phyloP scores from a whole-genome alignment of 345 rosid genomes.

The Populus nigra region DNA sequence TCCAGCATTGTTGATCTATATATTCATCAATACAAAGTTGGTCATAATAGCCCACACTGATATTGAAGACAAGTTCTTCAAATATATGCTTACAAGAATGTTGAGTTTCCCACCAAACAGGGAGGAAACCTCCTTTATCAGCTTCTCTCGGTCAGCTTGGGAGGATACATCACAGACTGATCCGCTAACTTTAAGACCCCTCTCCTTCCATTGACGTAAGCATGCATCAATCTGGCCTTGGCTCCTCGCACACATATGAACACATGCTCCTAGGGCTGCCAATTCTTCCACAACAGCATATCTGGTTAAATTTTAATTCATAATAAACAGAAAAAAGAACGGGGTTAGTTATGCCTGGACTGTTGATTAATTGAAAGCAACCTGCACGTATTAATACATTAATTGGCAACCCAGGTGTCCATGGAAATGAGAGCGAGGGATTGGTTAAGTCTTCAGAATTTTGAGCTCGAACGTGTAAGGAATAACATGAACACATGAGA shows the following conservation, averaged over 20 bases:
- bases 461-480: too few relatives aligned
- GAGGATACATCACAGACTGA: constrained; percentile 1
- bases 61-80: not conserved
- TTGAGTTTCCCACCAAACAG: constrained; percentile 1
- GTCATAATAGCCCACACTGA: not conserved
- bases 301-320: not conserved
- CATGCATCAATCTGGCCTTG: not conserved
- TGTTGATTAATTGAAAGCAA: too few relatives aligned
- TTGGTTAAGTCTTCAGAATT: too few relatives aligned
- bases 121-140: not conserved
- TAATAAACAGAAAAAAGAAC: not conserved
- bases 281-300: constrained; percentile 1
- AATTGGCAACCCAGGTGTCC: too few relatives aligned
- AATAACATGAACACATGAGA: too few relatives aligned
- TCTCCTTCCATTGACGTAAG: not conserved
- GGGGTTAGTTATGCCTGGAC: not conserved
- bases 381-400: too few relatives aligned
- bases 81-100: not conserved
- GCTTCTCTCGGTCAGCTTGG: not conserved
- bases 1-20: not conserved
- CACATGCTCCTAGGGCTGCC: not conserved
- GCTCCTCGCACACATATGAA: not conserved
- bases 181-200: not conserved
- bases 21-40: not conserved
- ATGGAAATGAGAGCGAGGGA: too few relatives aligned